A percentile compares a stretch with the other conserved stretches of the same genome.
These are phyloP conservation scores for Aspergillus sparsus DNA, from an alignment of 495 filamentous ascomycete genomes.

Conservation along the genomic window DNA sequence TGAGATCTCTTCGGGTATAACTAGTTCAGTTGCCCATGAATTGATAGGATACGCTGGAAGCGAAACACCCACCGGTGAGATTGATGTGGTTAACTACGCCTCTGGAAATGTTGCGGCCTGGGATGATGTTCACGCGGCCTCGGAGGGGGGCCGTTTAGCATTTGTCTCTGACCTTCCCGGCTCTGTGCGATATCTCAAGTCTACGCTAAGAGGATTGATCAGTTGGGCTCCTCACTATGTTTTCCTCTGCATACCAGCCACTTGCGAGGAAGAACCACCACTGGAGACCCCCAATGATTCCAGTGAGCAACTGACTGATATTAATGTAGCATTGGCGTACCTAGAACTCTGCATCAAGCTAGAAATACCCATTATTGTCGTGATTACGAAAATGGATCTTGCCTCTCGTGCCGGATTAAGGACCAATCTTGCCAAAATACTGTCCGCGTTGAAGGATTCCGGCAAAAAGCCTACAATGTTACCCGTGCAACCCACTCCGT, in stretches of 20 bases:
- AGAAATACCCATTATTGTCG: conserved; percentile 69
- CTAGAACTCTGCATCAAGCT: conserved; percentile 85
- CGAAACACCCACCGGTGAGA: conserved; percentile 25
- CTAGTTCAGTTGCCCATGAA: conserved; percentile 90
- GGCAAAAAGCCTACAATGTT: conserved; percentile 74
- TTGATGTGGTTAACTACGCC: conserved; percentile 81
- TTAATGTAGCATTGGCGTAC: conserved; percentile 75
- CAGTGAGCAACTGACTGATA: conserved; percentile 51
- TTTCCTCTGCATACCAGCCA: conserved; percentile 81
- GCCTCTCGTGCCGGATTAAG: conserved; percentile 70
- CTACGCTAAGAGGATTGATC: conserved; percentile 81
- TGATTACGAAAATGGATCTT: conserved; percentile 89
- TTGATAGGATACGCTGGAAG: conserved; percentile 73
- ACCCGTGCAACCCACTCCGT: conserved; percentile 42
- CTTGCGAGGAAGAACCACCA: conserved; percentile 57
- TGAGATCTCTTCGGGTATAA: conserved; percentile 87
- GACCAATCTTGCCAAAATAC: conserved; percentile 66
- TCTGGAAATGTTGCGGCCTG: conserved; percentile 85
- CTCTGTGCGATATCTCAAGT: conserved; percentile 81
- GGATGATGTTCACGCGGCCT: conserved; percentile 86
- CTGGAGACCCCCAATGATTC: conserved; percentile 52
- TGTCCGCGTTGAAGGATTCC: conserved; percentile 74
- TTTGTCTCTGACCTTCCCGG: conserved; percentile 91
- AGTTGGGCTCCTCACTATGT: conserved; percentile 97
- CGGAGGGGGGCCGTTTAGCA: conserved; percentile 72